Base-by-base conservation (phyloP, 108 stramenopile species). In the Epithemia pelagica region DNA sequence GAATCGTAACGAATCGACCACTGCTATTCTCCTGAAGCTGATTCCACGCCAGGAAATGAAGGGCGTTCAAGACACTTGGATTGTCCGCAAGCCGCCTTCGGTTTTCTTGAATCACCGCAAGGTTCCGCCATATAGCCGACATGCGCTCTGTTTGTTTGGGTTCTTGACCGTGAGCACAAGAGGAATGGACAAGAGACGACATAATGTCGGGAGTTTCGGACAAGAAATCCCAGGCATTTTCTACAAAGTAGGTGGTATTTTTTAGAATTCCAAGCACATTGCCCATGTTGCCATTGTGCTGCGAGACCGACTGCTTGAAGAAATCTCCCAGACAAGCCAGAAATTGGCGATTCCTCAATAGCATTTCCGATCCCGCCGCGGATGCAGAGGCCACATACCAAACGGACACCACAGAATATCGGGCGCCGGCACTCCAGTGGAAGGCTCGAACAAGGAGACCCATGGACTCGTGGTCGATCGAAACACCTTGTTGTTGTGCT, bases 111-210 rank as follows among this genome's bases (percentile, higher is more conserved):
- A 74, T 59, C 10, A 81, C 31, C 8, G 79, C 66, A 10, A 84
- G 51, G 46, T 84, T 84, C 28, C 83, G 76, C 52, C 75, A 73
- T 21, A 78, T 74, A 1, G 79, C 77, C 10, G 83, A 80, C 21
- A 81, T 27, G 0, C 72, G 58, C 30, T 84, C 79, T 1, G 33
- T 30, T 20, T 54, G 55, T 58, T 72, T 79, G 24, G 61, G 52
- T 46, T 5, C 10, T 46, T 5, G 10, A 15, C 10, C 37, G 46
- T 20, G 1, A 15, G 53, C 18, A 29, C 56, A 56, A 26, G 25
- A 37, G 5, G 69, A 52, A 20, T 63, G 53, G 20, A 66, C 54
- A 1, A 74, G 46, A 1, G 58, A 59, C 3, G 77, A 68, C 25
- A 80, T 37, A 28, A 84, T 64, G 0, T n/a, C 30, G 1, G 30